phyloP scores from a whole-genome alignment of 1,284 basidiomycete species.

The Moesziomyces globuligerus region DNA sequence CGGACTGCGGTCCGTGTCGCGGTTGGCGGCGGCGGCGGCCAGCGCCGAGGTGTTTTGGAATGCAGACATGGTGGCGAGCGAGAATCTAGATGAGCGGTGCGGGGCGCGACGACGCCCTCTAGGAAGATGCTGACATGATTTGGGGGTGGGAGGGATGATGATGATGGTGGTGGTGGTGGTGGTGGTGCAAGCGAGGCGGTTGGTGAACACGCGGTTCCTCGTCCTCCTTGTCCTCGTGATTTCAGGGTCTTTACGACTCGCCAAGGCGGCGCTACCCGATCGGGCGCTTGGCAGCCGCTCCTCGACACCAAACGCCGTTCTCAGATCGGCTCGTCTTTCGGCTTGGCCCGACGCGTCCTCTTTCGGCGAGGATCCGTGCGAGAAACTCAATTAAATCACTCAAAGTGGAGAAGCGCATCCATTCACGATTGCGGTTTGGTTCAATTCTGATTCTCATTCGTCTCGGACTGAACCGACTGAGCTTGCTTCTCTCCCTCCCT shows the following conservation, averaged over 20 bases:
- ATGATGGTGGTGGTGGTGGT: too few relatives aligned
- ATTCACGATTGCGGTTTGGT: neutral
- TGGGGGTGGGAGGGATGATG: too few relatives aligned
- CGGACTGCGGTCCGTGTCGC: slow-evolving; percentile 18
- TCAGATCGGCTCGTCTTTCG: too few relatives aligned
- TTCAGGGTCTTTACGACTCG: too few relatives aligned
- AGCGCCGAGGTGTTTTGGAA: slow-evolving; percentile 4
- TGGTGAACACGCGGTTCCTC: too few relatives aligned
- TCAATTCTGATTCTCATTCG: too few relatives aligned
- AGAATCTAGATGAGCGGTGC: too few relatives aligned
- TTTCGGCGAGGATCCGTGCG: slow-evolving; percentile 18
- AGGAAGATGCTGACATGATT: neutral
- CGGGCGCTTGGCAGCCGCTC: neutral
- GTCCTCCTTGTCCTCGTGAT: neutral
- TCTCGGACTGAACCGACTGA: too few relatives aligned
- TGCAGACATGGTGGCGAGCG: slow-evolving; percentile 12
- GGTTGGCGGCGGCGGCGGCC: slow-evolving; percentile 1
- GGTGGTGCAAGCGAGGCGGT: too few relatives aligned
- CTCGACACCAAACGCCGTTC: neutral
- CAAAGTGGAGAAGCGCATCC: slow-evolving; percentile 9
- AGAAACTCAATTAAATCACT: neutral
- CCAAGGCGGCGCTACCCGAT: too few relatives aligned
- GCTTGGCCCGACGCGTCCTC: too few relatives aligned
- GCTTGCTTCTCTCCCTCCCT: too few relatives aligned
- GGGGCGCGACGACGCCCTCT: neutral